Conservation (phyloP, 257 asterid genomes). For the Solanum arcanum region DNA sequence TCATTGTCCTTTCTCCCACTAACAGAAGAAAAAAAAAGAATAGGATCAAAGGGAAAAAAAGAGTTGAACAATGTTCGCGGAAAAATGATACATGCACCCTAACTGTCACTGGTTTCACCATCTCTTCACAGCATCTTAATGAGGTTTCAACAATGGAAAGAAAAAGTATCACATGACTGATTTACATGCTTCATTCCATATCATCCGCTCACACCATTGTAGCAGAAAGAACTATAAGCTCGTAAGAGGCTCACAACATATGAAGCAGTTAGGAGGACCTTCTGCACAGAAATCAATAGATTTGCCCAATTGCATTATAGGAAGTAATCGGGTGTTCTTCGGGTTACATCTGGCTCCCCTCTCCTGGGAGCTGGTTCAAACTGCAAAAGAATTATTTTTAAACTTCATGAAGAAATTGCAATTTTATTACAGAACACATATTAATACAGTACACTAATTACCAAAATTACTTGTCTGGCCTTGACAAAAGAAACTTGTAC, state of each 20-base stretch:
- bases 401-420: neutral
- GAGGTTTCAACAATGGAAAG: neutral
- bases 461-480: neutral
- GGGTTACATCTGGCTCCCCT: slow-evolving; percentile 71
- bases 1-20: neutral
- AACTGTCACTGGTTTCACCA: neutral
- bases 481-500: neutral
- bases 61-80: neutral
- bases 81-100: neutral
- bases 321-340: slow-evolving; percentile 75
- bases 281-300: neutral
- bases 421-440: neutral
- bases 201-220: neutral
- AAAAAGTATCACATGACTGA: neutral
- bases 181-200: slow-evolving; percentile 2
- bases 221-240: neutral
- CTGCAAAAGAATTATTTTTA: slow-evolving; percentile 16
- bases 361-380: slow-evolving; percentile 85
- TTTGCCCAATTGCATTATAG: slow-evolving; percentile 16
- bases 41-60: neutral
- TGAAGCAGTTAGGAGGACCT: neutral
- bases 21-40: neutral
- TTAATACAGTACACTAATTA: neutral
- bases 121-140: neutral
- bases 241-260: neutral